Percentiles rank a stretch among this genome's conserved stretches.
phyloP scores from a whole-genome alignment of 78 protist species.

The Protostelium mycophagum region DNA sequence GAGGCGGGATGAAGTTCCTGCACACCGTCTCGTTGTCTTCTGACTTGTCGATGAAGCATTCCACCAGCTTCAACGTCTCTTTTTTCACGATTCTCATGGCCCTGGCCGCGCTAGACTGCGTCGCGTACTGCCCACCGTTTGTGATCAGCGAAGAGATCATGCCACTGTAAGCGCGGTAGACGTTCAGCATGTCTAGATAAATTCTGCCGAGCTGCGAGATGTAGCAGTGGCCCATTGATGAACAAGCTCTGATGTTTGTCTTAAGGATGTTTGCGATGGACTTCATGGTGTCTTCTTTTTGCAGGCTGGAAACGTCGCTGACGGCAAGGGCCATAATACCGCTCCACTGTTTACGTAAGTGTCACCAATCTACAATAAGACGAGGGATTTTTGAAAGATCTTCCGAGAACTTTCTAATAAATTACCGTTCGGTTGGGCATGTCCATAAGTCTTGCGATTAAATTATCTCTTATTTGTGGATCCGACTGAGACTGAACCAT shows the following conservation, averaged over 20 bases:
- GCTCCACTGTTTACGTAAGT: constrained; percentile 55
- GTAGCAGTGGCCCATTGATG: constrained; percentile 76
- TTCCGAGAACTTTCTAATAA: not conserved
- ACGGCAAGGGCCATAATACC: constrained; percentile 42
- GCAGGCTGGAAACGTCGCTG: constrained; percentile 12
- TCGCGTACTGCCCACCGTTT: constrained; percentile 22
- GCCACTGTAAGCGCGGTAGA: constrained; percentile 60
- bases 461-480: constrained; percentile 33
- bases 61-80: constrained; percentile 76
- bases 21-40: constrained; percentile 21
- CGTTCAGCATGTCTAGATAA: constrained; percentile 81
- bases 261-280: constrained; percentile 67
- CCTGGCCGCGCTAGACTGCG: constrained; percentile 17
- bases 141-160: constrained; percentile 60
- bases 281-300: constrained; percentile 5
- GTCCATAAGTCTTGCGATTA: constrained; percentile 72
- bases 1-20: constrained; percentile 72
- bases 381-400: not conserved
- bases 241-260: constrained; percentile 72
- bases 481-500: constrained; percentile 75
- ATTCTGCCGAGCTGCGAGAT: constrained; percentile 76
- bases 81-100: constrained; percentile 81
- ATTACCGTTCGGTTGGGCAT: constrained; percentile 72
- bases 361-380: not conserved
- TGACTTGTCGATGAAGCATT: constrained; percentile 66